phyloP scores from a whole-genome alignment of 768 basidiomycete species.

The Amanita fuliginea region DNA sequence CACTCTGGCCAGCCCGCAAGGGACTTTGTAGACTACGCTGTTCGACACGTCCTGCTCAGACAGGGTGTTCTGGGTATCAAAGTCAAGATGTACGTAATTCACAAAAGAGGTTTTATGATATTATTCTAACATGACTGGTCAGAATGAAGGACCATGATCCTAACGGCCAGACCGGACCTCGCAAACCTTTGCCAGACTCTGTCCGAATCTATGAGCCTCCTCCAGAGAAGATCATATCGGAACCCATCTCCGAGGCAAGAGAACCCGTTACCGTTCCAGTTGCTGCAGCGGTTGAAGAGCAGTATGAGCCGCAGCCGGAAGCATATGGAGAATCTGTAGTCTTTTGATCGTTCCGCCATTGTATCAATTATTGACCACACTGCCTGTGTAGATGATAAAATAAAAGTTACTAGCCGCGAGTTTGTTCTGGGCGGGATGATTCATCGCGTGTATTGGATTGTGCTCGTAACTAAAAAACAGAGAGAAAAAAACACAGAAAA shows the following conservation, averaged over 20 bases:
- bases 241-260: conserved; percentile 84
- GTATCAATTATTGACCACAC: background rate
- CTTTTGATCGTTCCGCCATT: conserved; percentile 4
- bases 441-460: background rate
- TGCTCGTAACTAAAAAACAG: background rate
- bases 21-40: conserved; percentile 96
- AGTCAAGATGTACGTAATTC: conserved; percentile 78
- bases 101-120: background rate
- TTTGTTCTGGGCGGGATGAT: too few species aligned
- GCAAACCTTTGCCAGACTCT: conserved; percentile 90
- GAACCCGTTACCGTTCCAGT: conserved; percentile 48
- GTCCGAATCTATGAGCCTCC: conserved; percentile 86
- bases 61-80: conserved; percentile 99
- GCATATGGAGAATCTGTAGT: conserved; percentile 40
- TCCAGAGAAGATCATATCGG: conserved; percentile 80
- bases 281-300: conserved; percentile 44
- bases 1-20: conserved; percentile 96
- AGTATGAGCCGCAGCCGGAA: conserved; percentile 32
- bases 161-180: conserved; percentile 80
- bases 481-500: background rate
- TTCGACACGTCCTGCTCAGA: conserved; percentile 93
- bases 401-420: background rate
- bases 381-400: background rate
- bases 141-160: conserved; percentile 98
- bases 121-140: conserved; percentile 9